Evolutionary conservation across 78 protist species (phyloP).

Genomic region (Guillardia theta): DNA sequence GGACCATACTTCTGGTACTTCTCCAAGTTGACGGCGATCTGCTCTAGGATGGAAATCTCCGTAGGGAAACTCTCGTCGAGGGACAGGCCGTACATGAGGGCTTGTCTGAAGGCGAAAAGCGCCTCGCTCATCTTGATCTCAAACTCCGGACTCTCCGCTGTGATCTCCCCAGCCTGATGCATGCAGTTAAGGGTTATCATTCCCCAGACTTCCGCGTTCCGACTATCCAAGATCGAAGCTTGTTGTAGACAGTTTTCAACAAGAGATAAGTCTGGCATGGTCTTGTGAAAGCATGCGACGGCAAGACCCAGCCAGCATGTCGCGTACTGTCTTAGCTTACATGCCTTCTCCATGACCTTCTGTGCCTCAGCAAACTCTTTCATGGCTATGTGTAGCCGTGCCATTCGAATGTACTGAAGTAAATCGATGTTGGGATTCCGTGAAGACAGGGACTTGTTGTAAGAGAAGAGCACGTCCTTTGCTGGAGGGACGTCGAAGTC

Average conservation of each 20-base stretch:
- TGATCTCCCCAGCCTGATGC: background rate
- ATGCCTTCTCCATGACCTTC: background rate
- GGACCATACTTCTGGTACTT: no score
- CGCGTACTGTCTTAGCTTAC: background rate
- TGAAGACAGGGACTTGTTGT: background rate
- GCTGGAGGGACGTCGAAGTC: background rate
- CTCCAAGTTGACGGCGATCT: no score
- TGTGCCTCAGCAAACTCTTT: background rate
- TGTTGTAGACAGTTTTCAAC: background rate
- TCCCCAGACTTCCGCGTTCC: background rate
- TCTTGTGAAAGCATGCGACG: background rate
- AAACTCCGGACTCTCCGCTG: background rate
- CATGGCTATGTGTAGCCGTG: background rate
- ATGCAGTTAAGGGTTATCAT: background rate
- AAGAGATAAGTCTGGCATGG: background rate
- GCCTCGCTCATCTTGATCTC: background rate
- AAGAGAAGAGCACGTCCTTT: background rate
- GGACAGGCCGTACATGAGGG: background rate
- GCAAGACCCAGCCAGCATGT: background rate
- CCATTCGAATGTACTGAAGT: background rate
- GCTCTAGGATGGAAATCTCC: background rate
- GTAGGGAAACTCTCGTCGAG: background rate
- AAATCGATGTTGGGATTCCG: background rate
- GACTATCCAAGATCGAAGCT: background rate
- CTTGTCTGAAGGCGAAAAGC: background rate